phyloP scores from a whole-genome alignment of 495 filamentous ascomycete species.

The Penicillium paradoxum region DNA sequence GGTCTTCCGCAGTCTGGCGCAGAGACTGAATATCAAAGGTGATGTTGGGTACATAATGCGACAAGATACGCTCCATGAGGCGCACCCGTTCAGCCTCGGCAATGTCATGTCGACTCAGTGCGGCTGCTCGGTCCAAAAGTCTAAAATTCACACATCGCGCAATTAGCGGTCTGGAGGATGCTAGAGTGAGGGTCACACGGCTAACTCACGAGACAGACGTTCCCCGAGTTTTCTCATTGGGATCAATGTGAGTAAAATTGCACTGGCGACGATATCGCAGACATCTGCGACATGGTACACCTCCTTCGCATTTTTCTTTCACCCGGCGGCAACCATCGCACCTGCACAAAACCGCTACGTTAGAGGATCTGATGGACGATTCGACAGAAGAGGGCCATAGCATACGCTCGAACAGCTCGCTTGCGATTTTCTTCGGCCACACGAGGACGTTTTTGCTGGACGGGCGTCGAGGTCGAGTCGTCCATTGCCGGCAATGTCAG shows the following conservation, averaged over 20 bases:
- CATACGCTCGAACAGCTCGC: conserved; percentile 44
- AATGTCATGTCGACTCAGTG: conserved; percentile 37
- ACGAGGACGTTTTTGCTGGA: conserved; percentile 42
- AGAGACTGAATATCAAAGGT: conserved; percentile 42
- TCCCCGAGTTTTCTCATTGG: conserved; percentile 34
- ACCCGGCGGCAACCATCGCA: conserved; percentile 47
- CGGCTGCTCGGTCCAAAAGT: conserved; percentile 33
- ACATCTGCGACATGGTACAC: conserved; percentile 48
- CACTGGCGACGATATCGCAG: conserved; percentile 45
- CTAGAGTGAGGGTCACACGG: neutral
- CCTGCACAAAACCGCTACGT: conserved; percentile 19
- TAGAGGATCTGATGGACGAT: conserved; percentile 1
- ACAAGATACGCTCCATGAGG: conserved; percentile 41
- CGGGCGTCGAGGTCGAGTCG: conserved; percentile 21
- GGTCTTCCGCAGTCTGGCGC: conserved; percentile 36
- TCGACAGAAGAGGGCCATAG: neutral
- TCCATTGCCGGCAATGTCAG: conserved; percentile 24
- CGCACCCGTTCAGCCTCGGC: conserved; percentile 41
- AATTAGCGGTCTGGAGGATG: neutral
- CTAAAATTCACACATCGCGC: conserved; percentile 11
- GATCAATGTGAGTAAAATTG: conserved; percentile 44
- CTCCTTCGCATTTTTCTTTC: conserved; percentile 50
- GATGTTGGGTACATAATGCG: conserved; percentile 41
- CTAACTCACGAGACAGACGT: conserved; percentile 36
- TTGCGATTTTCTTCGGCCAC: conserved; percentile 48